Evolutionary conservation across 352 stramenopile genomes (phyloP).

Genomic region (Globisporangium orthogonon): DNA sequence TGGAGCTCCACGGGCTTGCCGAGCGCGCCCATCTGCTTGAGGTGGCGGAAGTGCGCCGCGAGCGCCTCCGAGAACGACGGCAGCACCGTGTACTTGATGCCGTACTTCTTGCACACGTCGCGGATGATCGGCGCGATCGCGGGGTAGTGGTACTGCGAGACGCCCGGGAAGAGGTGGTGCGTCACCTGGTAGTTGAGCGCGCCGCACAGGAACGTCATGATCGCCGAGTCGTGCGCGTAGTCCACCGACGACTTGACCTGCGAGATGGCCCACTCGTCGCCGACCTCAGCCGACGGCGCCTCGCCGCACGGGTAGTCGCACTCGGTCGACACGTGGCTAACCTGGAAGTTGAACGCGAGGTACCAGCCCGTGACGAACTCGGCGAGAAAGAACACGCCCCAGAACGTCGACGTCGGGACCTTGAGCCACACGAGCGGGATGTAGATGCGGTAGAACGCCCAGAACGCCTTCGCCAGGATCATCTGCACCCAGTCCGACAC

Average conservation of each 20-base stretch:
- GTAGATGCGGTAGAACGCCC: conserved; percentile 86
- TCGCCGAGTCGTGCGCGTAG: conserved; percentile 76
- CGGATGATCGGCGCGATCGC: conserved; percentile 91
- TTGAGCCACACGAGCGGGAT: conserved; percentile 81
- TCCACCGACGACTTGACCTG: conserved; percentile 95
- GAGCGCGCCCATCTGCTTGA: conserved; percentile 85
- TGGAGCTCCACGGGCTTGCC: conserved; percentile 74
- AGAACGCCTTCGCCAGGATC: conserved; percentile 86
- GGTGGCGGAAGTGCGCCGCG: conserved; percentile 82
- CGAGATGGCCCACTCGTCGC: conserved; percentile 90
- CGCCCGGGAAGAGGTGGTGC: conserved; percentile 89
- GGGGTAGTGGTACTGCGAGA: conserved; percentile 93
- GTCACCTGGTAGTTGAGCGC: conserved; percentile 97
- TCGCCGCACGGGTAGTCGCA: conserved; percentile 85
- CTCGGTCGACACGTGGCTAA: conserved; percentile 86
- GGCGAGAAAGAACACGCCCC: conserved; percentile 76
- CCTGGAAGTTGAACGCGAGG: conserved; percentile 93
- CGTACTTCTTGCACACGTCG: conserved; percentile 91
- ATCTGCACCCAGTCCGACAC: conserved; percentile 74
- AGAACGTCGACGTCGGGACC: conserved; percentile 50
- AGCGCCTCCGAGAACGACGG: conserved; percentile 78
- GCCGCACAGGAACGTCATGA: conserved; percentile 92
- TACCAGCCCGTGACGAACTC: conserved; percentile 91
- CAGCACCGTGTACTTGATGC: conserved; percentile 89
- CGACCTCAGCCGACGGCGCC: conserved; percentile 48